Conservation (phyloP, 2,329 filamentous ascomycete species). For the Fusarium mexicanum region DNA sequence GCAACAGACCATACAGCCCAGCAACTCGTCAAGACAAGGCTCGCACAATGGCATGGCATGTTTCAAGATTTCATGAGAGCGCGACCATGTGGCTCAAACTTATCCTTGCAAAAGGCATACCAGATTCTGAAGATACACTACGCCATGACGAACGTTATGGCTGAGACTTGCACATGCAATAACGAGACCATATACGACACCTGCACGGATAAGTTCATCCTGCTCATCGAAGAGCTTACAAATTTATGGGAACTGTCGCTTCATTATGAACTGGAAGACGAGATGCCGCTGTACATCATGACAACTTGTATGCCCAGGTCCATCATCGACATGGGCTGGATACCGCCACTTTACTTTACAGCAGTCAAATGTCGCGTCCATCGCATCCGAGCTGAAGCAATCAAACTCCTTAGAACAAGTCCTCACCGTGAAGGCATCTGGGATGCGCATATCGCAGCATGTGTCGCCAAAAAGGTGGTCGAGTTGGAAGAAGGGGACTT, state of each 20-base stretch:
- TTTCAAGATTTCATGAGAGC: conserved; percentile 39
- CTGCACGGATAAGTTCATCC: conserved; percentile 46
- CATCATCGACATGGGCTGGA: conserved; percentile 55
- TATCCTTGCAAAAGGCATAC: conserved; percentile 32
- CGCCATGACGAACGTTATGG: conserved; percentile 56
- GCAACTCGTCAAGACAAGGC: conserved; percentile 19
- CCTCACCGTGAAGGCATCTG: conserved; percentile 55
- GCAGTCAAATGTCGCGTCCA: conserved; percentile 59
- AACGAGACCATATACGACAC: conserved; percentile 52
- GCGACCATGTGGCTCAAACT: conserved; percentile 16
- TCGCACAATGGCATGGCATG: conserved; percentile 37
- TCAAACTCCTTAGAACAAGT: conserved; percentile 44
- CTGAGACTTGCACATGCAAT: conserved; percentile 45
- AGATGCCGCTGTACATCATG: conserved; percentile 15
- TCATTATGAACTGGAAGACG: conserved; percentile 4
- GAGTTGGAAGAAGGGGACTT: conserved; percentile 49
- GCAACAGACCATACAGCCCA: conserved; percentile 7
- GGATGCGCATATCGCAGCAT: conserved; percentile 47
- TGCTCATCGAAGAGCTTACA: conserved; percentile 43
- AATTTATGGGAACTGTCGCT: conserved; percentile 15
- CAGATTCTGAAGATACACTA: conserved; percentile 52
- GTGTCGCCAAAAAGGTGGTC: conserved; percentile 50
- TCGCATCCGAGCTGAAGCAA: conserved; percentile 51
- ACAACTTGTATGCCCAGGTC: conserved; percentile 45
- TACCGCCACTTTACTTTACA: conserved; percentile 56